Conservation (phyloP, 2,329 filamentous ascomycete genomes). For the Penicillium hesseltinei region DNA sequence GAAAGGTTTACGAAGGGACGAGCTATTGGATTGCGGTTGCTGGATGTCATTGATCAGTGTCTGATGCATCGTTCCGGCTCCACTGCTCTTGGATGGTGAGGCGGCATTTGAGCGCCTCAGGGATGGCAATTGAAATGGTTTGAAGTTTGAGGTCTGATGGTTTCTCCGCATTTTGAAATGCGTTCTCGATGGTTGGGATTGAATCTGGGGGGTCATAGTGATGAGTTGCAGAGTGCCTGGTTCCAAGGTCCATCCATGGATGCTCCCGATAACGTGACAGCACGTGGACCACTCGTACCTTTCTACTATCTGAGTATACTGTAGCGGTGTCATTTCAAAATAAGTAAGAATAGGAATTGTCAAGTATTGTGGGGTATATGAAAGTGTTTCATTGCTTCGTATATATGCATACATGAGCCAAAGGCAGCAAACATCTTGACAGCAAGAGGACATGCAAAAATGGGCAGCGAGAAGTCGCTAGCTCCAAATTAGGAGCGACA, state of each 20-base stretch:
- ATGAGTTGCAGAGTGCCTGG: background rate
- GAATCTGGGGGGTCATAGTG: background rate
- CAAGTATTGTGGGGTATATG: constrained; percentile 6
- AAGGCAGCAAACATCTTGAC: constrained; percentile 7
- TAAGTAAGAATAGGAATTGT: background rate
- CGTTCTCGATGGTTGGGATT: background rate
- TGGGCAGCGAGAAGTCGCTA: constrained; percentile 1
- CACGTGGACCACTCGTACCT: constrained; percentile 2
- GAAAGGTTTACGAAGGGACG: background rate
- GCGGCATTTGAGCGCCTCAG: constrained; percentile 12
- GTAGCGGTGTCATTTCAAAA: background rate
- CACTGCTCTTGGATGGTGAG: constrained; percentile 10
- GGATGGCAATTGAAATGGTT: constrained; percentile 8
- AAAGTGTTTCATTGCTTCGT: constrained; percentile 26
- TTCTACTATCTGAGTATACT: background rate
- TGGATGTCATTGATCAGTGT: constrained; percentile 26
- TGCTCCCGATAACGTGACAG: constrained; percentile 6
- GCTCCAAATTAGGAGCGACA: constrained; percentile 4
- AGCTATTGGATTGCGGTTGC: constrained; percentile 6
- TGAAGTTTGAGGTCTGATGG: constrained; percentile 2
- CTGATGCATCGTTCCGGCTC: constrained; percentile 16
- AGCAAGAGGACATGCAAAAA: constrained; percentile 1
- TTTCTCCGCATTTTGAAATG: constrained; percentile 20
- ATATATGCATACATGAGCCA: constrained; percentile 28
- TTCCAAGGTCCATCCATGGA: background rate